Conservation (phyloP, 2,329 filamentous ascomycete species). For the Cercospora canescens region DNA sequence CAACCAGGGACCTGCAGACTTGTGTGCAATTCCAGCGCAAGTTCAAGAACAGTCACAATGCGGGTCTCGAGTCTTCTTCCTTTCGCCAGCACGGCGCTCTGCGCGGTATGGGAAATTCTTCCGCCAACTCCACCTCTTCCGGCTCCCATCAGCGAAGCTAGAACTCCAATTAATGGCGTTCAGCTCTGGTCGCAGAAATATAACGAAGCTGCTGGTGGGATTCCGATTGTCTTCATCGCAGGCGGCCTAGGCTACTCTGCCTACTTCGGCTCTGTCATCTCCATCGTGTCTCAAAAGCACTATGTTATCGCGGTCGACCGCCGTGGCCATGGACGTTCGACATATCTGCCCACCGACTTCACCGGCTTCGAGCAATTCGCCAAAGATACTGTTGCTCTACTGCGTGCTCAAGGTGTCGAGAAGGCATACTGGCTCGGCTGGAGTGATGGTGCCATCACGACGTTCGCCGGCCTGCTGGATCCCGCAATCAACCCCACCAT, state of each 20-base stretch:
- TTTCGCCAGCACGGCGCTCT: conserved; percentile 4
- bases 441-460: conserved; percentile 45
- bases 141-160: conserved; percentile 38
- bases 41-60: not conserved
- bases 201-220: conserved; percentile 37
- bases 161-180: conserved; percentile 39
- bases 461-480: conserved; percentile 41
- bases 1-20: not conserved
- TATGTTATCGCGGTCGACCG: conserved; percentile 45
- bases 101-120: conserved; percentile 31
- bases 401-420: conserved; percentile 33
- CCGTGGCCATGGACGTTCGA: conserved; percentile 45
- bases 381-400: conserved; percentile 38
- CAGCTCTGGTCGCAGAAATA: conserved; percentile 47
- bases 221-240: conserved; percentile 43
- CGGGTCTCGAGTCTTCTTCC: conserved; percentile 6
- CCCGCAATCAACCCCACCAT: conserved; percentile 35
- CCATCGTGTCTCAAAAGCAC: conserved; percentile 36
- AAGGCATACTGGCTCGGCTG: conserved; percentile 43
- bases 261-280: conserved; percentile 44
- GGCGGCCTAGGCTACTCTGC: conserved; percentile 46
- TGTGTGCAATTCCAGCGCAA: not conserved
- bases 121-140: conserved; percentile 43
- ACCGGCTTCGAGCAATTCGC: conserved; percentile 42
- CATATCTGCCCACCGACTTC: conserved; percentile 41